Conservation (phyloP, 1,284 basidiomycete species). For the Fistulinella staudtii region DNA sequence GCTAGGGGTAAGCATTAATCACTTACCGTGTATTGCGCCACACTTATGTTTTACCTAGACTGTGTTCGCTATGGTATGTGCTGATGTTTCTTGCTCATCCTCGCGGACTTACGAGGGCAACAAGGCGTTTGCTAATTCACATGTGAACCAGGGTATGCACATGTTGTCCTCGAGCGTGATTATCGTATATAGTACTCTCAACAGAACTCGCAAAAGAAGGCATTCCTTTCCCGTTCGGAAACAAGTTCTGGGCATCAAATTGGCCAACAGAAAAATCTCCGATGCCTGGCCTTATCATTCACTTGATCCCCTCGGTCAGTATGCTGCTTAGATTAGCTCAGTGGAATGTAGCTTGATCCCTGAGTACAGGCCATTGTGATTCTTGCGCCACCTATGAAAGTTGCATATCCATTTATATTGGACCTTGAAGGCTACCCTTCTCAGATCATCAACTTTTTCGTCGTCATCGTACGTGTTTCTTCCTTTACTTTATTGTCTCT, state of each 20-base stretch:
- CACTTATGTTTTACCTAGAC: constrained; percentile 21
- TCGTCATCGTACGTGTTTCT: constrained; percentile 40
- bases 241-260: constrained; percentile 40
- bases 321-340: neutral
- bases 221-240: constrained; percentile 38
- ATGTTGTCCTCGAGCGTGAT: neutral
- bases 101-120: neutral
- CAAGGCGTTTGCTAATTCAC: constrained; percentile 43
- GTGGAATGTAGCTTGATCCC: neutral
- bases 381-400: constrained; percentile 41
- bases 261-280: constrained; percentile 38
- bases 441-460: constrained; percentile 55
- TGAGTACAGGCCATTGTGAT: constrained; percentile 44
- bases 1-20: constrained; percentile 25
- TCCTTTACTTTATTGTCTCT: no score
- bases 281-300: constrained; percentile 37
- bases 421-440: constrained; percentile 55
- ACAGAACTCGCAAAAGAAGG: constrained; percentile 43
- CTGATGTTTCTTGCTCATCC: neutral
- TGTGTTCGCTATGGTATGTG: constrained; percentile 34
- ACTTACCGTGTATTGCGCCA: neutral
- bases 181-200: neutral
- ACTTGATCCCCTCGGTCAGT: constrained; percentile 33
- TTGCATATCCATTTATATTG: constrained; percentile 52
- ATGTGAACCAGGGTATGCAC: constrained; percentile 42